Evolutionary conservation across 106 monocot species (phyloP).

Genomic region (Allium cepa): DNA sequence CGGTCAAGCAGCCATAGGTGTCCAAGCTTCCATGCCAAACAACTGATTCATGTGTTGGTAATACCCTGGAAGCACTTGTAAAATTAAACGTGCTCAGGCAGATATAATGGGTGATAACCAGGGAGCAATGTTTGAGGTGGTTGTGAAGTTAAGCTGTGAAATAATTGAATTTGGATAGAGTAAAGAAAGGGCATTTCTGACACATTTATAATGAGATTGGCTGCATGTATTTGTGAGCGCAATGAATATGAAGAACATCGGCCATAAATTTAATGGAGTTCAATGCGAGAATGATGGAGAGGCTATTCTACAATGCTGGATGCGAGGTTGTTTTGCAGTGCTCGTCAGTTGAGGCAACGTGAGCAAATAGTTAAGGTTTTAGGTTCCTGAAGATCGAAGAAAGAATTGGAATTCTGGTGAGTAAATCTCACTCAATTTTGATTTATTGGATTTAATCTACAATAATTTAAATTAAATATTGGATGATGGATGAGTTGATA

Average conservation of each 20-base stretch:
- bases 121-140: constrained; percentile 72
- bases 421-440: too few relatives aligned
- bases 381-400: too few relatives aligned
- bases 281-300: too few relatives aligned
- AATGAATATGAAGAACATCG: constrained; percentile 82
- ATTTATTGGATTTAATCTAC: too few relatives aligned
- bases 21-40: constrained; percentile 78
- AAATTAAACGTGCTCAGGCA: constrained; percentile 82
- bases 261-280: too few relatives aligned
- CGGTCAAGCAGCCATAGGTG: constrained; percentile 69
- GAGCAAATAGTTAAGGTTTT: too few relatives aligned
- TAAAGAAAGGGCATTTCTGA: constrained; percentile 89
- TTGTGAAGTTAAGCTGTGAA: constrained; percentile 84
- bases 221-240: constrained; percentile 83
- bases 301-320: too few relatives aligned
- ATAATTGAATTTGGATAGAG: constrained; percentile 99
- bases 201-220: constrained; percentile 96
- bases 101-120: constrained; percentile 71
- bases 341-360: too few relatives aligned
- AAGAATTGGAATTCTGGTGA: too few relatives aligned
- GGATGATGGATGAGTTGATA: too few relatives aligned
- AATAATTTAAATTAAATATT: too few relatives aligned
- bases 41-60: constrained; percentile 70
- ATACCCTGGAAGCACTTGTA: constrained; percentile 91
- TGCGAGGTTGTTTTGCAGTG: too few relatives aligned